phyloP scores from a whole-genome alignment of 768 basidiomycete genomes.

The Phaeotremella skinneri region DNA sequence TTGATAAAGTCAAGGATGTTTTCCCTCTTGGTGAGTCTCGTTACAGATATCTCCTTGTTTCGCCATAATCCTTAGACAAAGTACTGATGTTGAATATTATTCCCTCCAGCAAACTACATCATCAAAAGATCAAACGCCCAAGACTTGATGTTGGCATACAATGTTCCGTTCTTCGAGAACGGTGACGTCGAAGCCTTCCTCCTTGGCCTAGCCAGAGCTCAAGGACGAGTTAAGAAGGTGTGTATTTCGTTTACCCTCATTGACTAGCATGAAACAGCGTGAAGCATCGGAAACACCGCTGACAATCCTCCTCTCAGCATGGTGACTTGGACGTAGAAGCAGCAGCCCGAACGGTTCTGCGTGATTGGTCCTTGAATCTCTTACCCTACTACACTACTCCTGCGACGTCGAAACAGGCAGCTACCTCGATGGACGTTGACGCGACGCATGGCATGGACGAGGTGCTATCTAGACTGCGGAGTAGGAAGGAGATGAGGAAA shows the following conservation, averaged over 20 bases:
- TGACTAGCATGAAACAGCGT: slow-evolving; percentile 1
- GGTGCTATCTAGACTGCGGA: slow-evolving; percentile 57
- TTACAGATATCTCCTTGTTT: background rate
- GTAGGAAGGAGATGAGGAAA: slow-evolving; percentile 69
- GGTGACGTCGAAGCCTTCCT: slow-evolving; percentile 73
- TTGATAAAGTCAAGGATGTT: slow-evolving; percentile 82
- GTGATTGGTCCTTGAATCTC: slow-evolving; percentile 77
- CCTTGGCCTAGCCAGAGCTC: slow-evolving; percentile 69
- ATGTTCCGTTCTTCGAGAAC: slow-evolving; percentile 70
- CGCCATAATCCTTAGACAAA: background rate
- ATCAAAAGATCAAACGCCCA: slow-evolving; percentile 67
- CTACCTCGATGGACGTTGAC: slow-evolving; percentile 42
- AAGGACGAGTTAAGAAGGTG: slow-evolving; percentile 75
- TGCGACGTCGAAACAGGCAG: slow-evolving; percentile 38
- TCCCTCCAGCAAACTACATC: slow-evolving; percentile 62
- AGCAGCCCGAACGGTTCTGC: slow-evolving; percentile 73
- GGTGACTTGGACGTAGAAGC: slow-evolving; percentile 69
- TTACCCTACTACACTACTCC: slow-evolving; percentile 71
- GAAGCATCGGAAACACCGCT: slow-evolving; percentile 12
- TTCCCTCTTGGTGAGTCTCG: slow-evolving; percentile 61
- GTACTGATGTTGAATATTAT: background rate
- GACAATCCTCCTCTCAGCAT: slow-evolving; percentile 56
- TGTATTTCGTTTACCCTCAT: slow-evolving; percentile 22
- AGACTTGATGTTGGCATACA: slow-evolving; percentile 87
- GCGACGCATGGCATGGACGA: slow-evolving; percentile 56